These are phyloP conservation scores for Dioscorea cayenensis DNA, from an alignment of 116 monocot species.

Conservation along the genomic window DNA sequence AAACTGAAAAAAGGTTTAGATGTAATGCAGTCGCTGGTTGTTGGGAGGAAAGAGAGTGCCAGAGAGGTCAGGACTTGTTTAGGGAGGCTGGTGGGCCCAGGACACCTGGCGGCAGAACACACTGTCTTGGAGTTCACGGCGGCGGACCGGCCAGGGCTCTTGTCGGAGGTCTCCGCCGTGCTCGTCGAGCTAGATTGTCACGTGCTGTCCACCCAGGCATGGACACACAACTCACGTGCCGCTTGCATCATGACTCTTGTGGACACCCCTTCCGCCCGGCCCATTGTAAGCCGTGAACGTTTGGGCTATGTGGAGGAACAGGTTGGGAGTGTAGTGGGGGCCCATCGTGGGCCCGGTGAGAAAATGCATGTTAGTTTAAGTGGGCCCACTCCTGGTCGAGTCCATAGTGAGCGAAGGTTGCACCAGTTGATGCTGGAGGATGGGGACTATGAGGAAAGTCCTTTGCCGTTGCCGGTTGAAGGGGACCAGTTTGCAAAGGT, in stretches of 20 bases:
- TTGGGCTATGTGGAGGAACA: slow-evolving; percentile 33
- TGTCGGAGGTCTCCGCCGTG: slow-evolving; percentile 48
- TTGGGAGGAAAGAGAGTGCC: neutral
- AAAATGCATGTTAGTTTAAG: slow-evolving; percentile 16
- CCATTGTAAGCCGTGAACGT: slow-evolving; percentile 12
- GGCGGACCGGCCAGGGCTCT: slow-evolving; percentile 48
- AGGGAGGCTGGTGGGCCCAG: slow-evolving; percentile 33
- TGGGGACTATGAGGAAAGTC: slow-evolving; percentile 28
- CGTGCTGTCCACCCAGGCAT: slow-evolving; percentile 33
- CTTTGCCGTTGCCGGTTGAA: slow-evolving; percentile 16
- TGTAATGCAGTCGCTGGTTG: slow-evolving; percentile 18
- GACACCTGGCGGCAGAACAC: slow-evolving; percentile 19
- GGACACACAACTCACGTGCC: slow-evolving; percentile 50
- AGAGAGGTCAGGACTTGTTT: slow-evolving; percentile 37
- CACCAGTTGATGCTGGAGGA: slow-evolving; percentile 67
- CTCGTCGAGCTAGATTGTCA: slow-evolving; percentile 25
- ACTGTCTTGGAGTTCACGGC: slow-evolving; percentile 34
- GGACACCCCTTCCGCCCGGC: slow-evolving; percentile 3
- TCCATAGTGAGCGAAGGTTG: slow-evolving; percentile 50
- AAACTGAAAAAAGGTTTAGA: neutral
- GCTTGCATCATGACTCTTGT: slow-evolving; percentile 37
- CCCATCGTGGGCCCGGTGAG: slow-evolving; percentile 24
- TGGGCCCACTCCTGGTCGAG: slow-evolving; percentile 12
- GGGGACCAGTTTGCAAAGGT: slow-evolving; percentile 11
- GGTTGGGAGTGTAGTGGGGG: slow-evolving; percentile 32